A percentile compares a stretch with the other conserved stretches of the same genome.
Conservation (phyloP, 805 yeast species). For the Metschnikowia matae region DNA sequence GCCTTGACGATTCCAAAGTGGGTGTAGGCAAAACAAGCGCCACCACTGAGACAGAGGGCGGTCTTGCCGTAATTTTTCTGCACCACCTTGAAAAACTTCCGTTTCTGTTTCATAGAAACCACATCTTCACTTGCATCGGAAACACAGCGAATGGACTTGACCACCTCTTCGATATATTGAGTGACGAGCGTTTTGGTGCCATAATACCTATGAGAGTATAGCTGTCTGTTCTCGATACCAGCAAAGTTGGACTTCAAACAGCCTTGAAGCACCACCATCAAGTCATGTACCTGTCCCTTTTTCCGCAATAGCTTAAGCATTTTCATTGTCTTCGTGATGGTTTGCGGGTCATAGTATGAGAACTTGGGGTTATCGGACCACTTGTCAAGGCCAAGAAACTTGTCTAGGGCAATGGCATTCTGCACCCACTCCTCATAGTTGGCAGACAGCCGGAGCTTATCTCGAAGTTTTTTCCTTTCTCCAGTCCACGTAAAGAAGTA, state of each 20-base stretch:
- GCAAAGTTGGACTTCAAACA: conserved; percentile 73
- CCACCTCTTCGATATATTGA: conserved; percentile 51
- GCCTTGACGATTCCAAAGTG: conserved; percentile 78
- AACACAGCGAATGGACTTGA: conserved; percentile 43
- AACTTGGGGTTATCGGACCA: conserved; percentile 64
- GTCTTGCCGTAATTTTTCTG: conserved; percentile 66
- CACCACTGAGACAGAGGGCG: conserved; percentile 72
- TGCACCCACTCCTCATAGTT: conserved; percentile 60
- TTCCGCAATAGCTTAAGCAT: conserved; percentile 37
- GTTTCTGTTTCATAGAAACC: conserved; percentile 41
- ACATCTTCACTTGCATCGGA: conserved; percentile 27
- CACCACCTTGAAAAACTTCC: conserved; percentile 51
- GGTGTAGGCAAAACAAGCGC: conserved; percentile 73
- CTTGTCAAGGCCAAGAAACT: conserved; percentile 50
- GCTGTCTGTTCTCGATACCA: conserved; percentile 67
- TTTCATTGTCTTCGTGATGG: conserved; percentile 46
- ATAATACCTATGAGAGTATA: conserved; percentile 70
- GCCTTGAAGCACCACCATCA: conserved; percentile 55
- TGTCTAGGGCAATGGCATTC: conserved; percentile 56
- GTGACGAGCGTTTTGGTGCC: conserved; percentile 66
- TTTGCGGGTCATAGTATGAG: conserved; percentile 64
- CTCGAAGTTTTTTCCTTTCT: conserved; percentile 45
- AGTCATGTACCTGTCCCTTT: conserved; percentile 35
- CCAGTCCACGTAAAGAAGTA: conserved; percentile 59
- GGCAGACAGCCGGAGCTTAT: conserved; percentile 44